Evolutionary conservation across 169 alveolate genomes (phyloP).

Genomic region (Plasmodium adleri): DNA sequence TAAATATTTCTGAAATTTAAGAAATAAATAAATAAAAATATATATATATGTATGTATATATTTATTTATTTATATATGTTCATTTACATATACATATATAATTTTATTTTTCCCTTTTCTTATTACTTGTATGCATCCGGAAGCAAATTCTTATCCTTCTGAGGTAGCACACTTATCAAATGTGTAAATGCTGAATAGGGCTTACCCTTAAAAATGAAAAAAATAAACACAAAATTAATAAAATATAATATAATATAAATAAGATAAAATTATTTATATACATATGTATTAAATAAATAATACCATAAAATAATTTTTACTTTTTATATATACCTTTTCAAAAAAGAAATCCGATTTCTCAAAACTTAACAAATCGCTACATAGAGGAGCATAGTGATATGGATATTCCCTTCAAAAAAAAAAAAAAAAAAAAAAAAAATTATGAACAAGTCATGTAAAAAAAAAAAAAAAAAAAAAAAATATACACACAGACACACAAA

Average conservation of each 20-base stretch:
- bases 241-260: background rate
- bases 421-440: constrained; percentile 9
- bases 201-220: constrained; percentile 42
- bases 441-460: background rate
- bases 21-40: background rate
- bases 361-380: constrained; percentile 71
- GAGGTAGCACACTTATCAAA: constrained; percentile 69
- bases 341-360: constrained; percentile 73
- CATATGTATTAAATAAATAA: no score
- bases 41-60: no score
- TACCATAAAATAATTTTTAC: no score
- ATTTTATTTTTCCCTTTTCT: background rate
- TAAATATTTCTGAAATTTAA: constrained; percentile 37
- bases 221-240: background rate
- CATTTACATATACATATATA: no score
- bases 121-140: constrained; percentile 71
- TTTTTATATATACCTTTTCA: constrained; percentile 40
- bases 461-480: background rate
- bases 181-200: constrained; percentile 73
- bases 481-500: background rate
- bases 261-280: background rate
- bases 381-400: constrained; percentile 77
- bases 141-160: constrained; percentile 71
- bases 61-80: no score
- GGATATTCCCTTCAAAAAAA: constrained; percentile 86